A percentile compares a stretch with the other conserved stretches of the same genome.
Evolutionary conservation across 306 rosid species (phyloP).

Genomic region (Delonix regia): DNA sequence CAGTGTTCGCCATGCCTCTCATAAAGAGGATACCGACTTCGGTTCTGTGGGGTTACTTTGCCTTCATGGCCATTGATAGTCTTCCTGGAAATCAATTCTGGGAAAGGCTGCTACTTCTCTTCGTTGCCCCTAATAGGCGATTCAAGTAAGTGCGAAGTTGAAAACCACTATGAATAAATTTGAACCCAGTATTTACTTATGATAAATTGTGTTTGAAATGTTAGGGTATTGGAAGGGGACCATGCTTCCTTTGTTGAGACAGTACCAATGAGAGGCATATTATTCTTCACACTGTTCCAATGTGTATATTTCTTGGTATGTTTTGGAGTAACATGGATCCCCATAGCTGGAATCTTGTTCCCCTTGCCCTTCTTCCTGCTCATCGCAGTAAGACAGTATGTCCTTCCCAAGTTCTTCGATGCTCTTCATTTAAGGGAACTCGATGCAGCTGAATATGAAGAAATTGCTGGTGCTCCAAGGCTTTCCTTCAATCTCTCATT

Average conservation of each 20-base stretch:
- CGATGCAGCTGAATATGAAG: slow-evolving; percentile 71
- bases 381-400: slow-evolving; percentile 48
- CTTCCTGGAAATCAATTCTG: slow-evolving; percentile 93
- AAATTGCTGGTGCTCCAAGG: slow-evolving; percentile 47
- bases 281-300: slow-evolving; percentile 60
- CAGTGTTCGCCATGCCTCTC: slow-evolving; percentile 72
- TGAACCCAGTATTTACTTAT: too few species aligned
- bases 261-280: slow-evolving; percentile 56
- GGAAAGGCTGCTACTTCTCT: slow-evolving; percentile 76
- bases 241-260: slow-evolving; percentile 71
- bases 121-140: slow-evolving; percentile 65
- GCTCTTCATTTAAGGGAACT: slow-evolving; percentile 53
- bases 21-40: slow-evolving; percentile 83
- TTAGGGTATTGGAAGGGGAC: slow-evolving; percentile 3
- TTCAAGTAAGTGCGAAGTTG: slow-evolving; percentile 62
- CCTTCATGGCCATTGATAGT: slow-evolving; percentile 94
- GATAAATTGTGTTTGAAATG: not conserved
- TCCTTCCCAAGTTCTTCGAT: slow-evolving; percentile 59
- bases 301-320: slow-evolving; percentile 52
- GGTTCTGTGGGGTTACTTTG: slow-evolving; percentile 91
- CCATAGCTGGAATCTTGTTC: slow-evolving; percentile 68
- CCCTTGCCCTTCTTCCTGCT: slow-evolving; percentile 68
- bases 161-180: too few species aligned
- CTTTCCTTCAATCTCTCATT: slow-evolving; percentile 44
- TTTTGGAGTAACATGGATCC: slow-evolving; percentile 52